phyloP scores from a whole-genome alignment of 1,139 yeast species.

The Magnusiomyces paraingens region DNA sequence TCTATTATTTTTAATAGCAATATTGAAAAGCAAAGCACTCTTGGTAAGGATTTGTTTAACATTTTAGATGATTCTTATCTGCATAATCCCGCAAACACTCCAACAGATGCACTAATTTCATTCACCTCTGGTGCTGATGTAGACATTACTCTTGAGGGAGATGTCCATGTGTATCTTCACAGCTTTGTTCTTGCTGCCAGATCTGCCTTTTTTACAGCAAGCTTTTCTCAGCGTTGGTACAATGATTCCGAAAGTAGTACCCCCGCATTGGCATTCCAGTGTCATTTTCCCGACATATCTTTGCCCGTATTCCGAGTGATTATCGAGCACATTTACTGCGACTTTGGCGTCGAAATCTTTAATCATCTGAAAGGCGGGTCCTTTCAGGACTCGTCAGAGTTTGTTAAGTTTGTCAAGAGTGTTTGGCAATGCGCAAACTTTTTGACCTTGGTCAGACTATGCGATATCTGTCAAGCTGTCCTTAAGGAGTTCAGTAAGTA shows the following conservation, averaged over 20 bases:
- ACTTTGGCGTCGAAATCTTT: constrained; percentile 41
- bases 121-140: background rate
- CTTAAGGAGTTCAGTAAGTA: constrained; percentile 46
- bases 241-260: constrained; percentile 11
- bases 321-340: constrained; percentile 55
- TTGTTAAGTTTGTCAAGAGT: constrained; percentile 51
- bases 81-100: background rate
- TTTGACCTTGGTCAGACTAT: constrained; percentile 52
- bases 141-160: background rate
- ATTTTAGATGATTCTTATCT: background rate
- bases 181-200: constrained; percentile 49
- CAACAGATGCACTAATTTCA: background rate
- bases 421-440: constrained; percentile 61
- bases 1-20: background rate
- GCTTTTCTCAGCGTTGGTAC: constrained; percentile 53
- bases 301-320: constrained; percentile 45
- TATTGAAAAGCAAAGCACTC: background rate
- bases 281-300: constrained; percentile 41
- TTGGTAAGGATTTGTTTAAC: background rate
- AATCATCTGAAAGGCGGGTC: constrained; percentile 25
- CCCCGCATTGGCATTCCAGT: background rate
- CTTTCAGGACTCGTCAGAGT: constrained; percentile 37
- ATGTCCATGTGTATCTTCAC: constrained; percentile 33
- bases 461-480: constrained; percentile 55
- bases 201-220: constrained; percentile 57